Evolutionary conservation across 768 basidiomycete genomes (phyloP).

Genomic region (Lyophyllum decastes): DNA sequence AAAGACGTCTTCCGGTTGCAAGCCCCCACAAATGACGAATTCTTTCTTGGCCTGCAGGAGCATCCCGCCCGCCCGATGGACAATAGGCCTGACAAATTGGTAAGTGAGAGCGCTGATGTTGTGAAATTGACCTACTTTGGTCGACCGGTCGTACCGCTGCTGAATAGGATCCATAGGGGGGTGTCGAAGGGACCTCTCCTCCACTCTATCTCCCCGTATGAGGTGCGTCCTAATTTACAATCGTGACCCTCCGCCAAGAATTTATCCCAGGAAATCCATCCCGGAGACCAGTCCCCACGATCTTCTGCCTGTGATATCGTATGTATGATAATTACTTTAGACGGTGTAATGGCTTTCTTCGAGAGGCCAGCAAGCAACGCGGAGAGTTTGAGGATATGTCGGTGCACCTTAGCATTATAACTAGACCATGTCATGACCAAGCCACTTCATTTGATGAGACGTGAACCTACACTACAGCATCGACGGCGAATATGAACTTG

Average conservation of each 20-base stretch:
- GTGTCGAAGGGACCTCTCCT: conserved; percentile 63
- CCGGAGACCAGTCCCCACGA: conserved; percentile 39
- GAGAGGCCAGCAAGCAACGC: conserved; percentile 54
- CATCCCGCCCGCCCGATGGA: conserved; percentile 81
- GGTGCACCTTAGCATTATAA: conserved; percentile 72
- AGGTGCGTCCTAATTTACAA: conserved; percentile 46
- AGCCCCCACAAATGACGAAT: conserved; percentile 66
- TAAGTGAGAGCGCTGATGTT: conserved; percentile 5
- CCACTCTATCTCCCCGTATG: conserved; percentile 66
- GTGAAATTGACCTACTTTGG: conserved; percentile 51
- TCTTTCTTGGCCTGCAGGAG: conserved; percentile 74
- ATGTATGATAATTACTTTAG: conserved; percentile 61
- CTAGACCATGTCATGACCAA: conserved; percentile 33
- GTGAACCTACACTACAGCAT: conserved; percentile 61
- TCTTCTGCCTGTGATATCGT: conserved; percentile 36
- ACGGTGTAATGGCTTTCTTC: conserved; percentile 32
- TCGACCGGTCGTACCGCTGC: conserved; percentile 78
- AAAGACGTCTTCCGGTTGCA: conserved; percentile 68
- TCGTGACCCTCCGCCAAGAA: conserved; percentile 51
- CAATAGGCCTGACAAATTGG: conserved; percentile 60
- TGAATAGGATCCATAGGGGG: conserved; percentile 88
- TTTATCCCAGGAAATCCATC: conserved; percentile 56
- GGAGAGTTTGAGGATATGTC: conserved; percentile 65
- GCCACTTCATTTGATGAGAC: conserved; percentile 5
- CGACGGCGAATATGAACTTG: conserved; percentile 70